phyloP scores from a whole-genome alignment of 805 yeast genomes.

The Kluyveromyces starmeri region DNA sequence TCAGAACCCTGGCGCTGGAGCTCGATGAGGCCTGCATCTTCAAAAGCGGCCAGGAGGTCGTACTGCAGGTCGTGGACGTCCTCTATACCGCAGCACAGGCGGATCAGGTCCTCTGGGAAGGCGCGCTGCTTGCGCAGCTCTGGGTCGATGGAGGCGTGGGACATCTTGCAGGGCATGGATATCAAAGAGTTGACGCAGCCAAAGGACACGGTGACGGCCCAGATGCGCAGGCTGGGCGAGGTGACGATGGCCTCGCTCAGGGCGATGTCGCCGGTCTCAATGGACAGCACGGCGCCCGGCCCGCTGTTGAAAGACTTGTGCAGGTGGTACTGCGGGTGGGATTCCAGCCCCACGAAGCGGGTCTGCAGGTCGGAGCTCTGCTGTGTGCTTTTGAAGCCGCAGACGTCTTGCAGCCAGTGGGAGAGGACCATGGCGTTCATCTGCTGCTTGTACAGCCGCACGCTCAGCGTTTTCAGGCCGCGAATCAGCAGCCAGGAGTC shows the following conservation, averaged over 20 bases:
- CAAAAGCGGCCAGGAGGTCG: constrained; percentile 68
- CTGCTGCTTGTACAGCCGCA: constrained; percentile 84
- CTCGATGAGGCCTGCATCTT: constrained; percentile 49
- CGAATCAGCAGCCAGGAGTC: constrained; percentile 85
- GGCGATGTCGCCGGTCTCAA: constrained; percentile 73
- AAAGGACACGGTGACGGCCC: constrained; percentile 85
- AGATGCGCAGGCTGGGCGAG: constrained; percentile 48
- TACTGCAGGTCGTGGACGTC: constrained; percentile 67
- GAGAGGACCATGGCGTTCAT: constrained; percentile 70
- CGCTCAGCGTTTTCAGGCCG: constrained; percentile 81
- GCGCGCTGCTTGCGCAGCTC: constrained; percentile 79
- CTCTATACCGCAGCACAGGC: constrained; percentile 90
- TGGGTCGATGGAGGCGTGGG: constrained; percentile 93
- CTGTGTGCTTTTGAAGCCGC: constrained; percentile 39
- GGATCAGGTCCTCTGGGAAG: constrained; percentile 84
- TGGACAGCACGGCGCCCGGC: constrained; percentile 80
- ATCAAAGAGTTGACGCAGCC: constrained; percentile 91
- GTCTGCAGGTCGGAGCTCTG: constrained; percentile 36
- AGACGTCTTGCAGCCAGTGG: constrained; percentile 49
- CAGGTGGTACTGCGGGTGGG: constrained; percentile 73
- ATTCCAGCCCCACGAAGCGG: constrained; percentile 74
- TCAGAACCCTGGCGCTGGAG: constrained; percentile 24
- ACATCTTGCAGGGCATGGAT: constrained; percentile 92
- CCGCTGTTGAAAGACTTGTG: constrained; percentile 75
- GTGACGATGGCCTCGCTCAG: constrained; percentile 68